Evolutionary conservation across 768 basidiomycete species (phyloP).

Genomic region (Kwoniella botswanensis): DNA sequence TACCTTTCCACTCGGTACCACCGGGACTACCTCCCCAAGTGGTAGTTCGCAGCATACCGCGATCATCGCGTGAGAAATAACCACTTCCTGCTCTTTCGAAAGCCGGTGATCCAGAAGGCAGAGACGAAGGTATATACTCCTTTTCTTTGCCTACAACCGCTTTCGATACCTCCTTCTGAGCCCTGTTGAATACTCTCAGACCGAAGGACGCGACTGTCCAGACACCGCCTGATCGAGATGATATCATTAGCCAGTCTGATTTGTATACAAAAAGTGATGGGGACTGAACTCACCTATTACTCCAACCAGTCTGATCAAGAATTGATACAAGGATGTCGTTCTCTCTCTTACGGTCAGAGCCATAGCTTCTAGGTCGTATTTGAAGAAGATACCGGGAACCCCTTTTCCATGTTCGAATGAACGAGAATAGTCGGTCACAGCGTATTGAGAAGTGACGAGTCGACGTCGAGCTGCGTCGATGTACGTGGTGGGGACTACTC

Average conservation of each 20-base stretch:
- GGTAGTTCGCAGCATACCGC: constrained; percentile 9
- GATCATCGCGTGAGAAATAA: constrained; percentile 13
- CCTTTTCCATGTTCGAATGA: constrained; percentile 74
- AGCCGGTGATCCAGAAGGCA: constrained; percentile 21
- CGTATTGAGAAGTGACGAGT: constrained; percentile 67
- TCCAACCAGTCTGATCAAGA: constrained; percentile 83
- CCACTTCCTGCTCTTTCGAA: constrained; percentile 11
- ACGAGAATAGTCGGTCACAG: constrained; percentile 89
- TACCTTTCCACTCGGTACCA: constrained; percentile 13
- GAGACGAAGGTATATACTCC: constrained; percentile 35
- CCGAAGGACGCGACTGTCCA: constrained; percentile 57
- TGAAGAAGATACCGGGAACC: constrained; percentile 94
- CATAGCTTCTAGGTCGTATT: constrained; percentile 93
- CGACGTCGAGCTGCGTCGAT: constrained; percentile 63
- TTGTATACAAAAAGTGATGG: background rate
- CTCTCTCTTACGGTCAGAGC: constrained; percentile 83
- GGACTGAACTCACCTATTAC: constrained; percentile 70
- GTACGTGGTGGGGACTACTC: constrained; percentile 94
- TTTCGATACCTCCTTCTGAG: constrained; percentile 49
- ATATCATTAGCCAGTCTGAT: background rate
- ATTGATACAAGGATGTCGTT: constrained; percentile 78
- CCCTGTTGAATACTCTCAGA: constrained; percentile 52
- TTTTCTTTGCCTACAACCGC: constrained; percentile 31
- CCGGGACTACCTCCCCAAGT: constrained; percentile 24
- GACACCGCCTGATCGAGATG: constrained; percentile 47